Evolutionary conservation across 78 protist species (phyloP), one percentile per base, ranked within the genome.

Genomic region (Parvularia atlantis): DNA sequence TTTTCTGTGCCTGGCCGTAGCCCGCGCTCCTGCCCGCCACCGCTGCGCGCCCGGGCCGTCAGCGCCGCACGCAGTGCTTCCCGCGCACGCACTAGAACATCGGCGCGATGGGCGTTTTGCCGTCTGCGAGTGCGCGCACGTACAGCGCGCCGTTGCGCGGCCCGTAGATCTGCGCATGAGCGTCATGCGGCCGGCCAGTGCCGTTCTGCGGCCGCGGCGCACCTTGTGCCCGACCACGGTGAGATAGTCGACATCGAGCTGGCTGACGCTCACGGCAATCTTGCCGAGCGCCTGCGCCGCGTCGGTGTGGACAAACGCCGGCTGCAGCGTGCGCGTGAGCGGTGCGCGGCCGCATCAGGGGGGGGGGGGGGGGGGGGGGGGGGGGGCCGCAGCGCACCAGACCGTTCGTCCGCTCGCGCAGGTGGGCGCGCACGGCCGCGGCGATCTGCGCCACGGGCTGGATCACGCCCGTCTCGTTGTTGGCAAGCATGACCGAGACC

Each of bases 141-240:
- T 39, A 84, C 33, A 84, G 79, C 20, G 88, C 88, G 9, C 88
- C 88, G 24, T 80, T 76, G n/a, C 88, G 72, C 68, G 88, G 88
- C 0, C 83, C 89, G 64, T 84, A 76, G 44, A 81, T 50, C 69
- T 59, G n/a, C 9, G 24, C 24, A 50, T 10, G 13, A 14, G 28
- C 6, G 7, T 14, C 14, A 50, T 4, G 2, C 56, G 13, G 7
- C 6, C 24, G 24, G 7, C 6, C 56, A 50, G 48, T 10, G 48
- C 48, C 48, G 5, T 11, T 43, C 48, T 43, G 22, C 48, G 10
- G 22, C 48, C 48, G 48, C 9, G 39, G 64, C 24, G 39, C 28
- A 62, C 24, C 37, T 83, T 83, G 81, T 83, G 87, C 22, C 84
- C 75, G 35, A 40, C 78, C 26, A 84, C 30, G 0, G 85, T 54